Percentiles rank a stretch among this genome's conserved stretches.
phyloP scores from a whole-genome alignment of 768 basidiomycete species.

The Auricularia cornea region DNA sequence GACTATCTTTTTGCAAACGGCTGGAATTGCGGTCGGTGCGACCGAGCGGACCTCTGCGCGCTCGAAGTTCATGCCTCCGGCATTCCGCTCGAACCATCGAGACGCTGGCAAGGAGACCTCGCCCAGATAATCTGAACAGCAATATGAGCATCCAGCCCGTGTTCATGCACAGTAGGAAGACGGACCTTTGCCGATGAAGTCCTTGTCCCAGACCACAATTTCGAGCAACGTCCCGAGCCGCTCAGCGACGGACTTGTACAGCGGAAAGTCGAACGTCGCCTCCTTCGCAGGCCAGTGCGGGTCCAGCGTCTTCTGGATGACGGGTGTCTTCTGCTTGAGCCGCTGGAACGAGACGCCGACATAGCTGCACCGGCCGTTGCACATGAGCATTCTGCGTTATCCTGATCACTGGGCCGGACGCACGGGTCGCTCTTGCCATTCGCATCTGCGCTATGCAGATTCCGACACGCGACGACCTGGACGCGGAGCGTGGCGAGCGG shows the following conservation, averaged over 20 bases:
- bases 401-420: neutral
- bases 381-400: neutral
- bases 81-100: neutral
- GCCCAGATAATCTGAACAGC: conserved; percentile 6
- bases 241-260: conserved; percentile 1
- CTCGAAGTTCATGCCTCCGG: neutral
- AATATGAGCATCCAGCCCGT: too few species aligned
- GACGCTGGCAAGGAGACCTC: neutral
- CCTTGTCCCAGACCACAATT: conserved; percentile 9
- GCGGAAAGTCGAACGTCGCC: conserved; percentile 7
- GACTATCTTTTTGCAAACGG: too few species aligned
- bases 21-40: too few species aligned
- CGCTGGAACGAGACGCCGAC: neutral
- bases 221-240: conserved; percentile 1
- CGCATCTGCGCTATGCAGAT: conserved; percentile 13
- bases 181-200: conserved; percentile 5
- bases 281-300: conserved; percentile 4
- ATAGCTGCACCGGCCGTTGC: neutral
- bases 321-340: conserved; percentile 2
- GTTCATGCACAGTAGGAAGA: too few species aligned
- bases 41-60: neutral
- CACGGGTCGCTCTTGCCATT: conserved; percentile 17
- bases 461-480: conserved; percentile 13
- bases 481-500: conserved; percentile 12
- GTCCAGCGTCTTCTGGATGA: neutral